These are phyloP conservation scores for Russula virescens DNA, from an alignment of 768 basidiomycete genomes.

Conservation along the genomic window DNA sequence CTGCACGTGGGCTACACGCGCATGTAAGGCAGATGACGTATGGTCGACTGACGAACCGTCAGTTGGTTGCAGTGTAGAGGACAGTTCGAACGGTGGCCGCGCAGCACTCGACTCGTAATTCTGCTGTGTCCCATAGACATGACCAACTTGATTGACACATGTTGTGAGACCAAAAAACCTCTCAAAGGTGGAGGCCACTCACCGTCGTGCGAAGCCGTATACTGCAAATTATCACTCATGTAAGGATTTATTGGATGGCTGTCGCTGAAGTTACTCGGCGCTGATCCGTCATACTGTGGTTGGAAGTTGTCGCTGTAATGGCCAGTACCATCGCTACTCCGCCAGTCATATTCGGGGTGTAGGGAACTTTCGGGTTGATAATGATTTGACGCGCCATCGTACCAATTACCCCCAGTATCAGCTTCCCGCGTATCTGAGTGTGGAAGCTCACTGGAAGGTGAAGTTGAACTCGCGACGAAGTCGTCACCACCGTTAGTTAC, in stretches of 20 bases:
- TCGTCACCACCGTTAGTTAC: slow-evolving; percentile 6
- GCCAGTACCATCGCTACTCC: background rate
- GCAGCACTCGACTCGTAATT: background rate
- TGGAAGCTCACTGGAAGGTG: background rate
- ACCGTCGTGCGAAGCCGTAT: slow-evolving; percentile 13
- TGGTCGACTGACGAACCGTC: background rate
- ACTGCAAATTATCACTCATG: slow-evolving; percentile 3
- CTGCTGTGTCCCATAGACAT: slow-evolving; percentile 5
- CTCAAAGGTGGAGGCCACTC: background rate
- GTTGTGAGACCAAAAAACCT: background rate
- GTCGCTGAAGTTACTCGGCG: slow-evolving; percentile 1
- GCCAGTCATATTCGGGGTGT: slow-evolving; percentile 13
- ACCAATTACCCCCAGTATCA: background rate
- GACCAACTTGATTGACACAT: background rate
- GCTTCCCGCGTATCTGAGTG: slow-evolving; percentile 1
- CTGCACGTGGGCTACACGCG: slow-evolving; percentile 10
- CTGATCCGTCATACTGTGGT: slow-evolving; percentile 6
- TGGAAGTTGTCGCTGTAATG: slow-evolving; percentile 5
- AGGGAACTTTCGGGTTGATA: slow-evolving; percentile 7
- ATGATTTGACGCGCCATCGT: slow-evolving; percentile 2
- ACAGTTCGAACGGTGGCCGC: background rate
- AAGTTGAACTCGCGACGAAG: background rate
- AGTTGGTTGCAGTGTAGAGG: background rate
- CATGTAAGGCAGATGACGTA: slow-evolving; percentile 8
- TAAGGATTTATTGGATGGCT: background rate